Base-by-base conservation (phyloP, 257 asterid species). In the Solanum bukasovii region DNA sequence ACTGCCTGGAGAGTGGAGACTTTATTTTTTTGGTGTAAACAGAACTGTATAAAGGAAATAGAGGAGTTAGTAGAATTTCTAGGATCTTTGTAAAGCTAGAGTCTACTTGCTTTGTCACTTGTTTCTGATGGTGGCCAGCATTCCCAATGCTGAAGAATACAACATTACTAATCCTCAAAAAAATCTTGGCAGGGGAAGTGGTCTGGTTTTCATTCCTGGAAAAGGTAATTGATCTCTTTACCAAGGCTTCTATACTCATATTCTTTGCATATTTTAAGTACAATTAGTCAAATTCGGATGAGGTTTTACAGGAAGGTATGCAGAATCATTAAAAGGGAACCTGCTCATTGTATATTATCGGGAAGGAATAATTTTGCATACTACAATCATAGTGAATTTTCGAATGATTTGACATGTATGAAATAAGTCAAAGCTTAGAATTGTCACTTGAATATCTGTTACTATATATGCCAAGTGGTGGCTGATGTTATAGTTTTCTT, bases 171-270 rank as follows among this genome's bases (percentile, higher is more conserved):
- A 40, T 40, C 46, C 46, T 40, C 46, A 40, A 40, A 40, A 40
- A 67, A 86, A 95, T 91, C 92, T 94, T 33, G 87, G 93, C 63
- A 20, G 89, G 65, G 96, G 95, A 67, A 90, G 85, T 90, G 96
- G 94, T 83, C 88, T 95, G 85, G 91, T 95, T 91, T 95, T 93
- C 84, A 70, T 93, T 87, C 96, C 94, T 0, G 96, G 92, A 68
- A 93, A 84, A 93, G 98, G 98, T 94, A 88, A 81, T 82, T 88
- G 11, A 46, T 46, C 10, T 27, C 67, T 75, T 38, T 44, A 27
- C 13, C 9, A n/a, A 44, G 25, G 85, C 59, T 8, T 79, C 68
- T 44, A 46, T 44, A 27, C 61, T 81, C 38, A 9, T 46, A 16
- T 27, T 81, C 67, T 81, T 29, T 7, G 40, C 16, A 81, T 81